Evolutionary conservation across 2,329 filamentous ascomycete genomes (phyloP), one percentile per base, ranked within the genome.

Genomic region (Ophiostoma sp.): DNA sequence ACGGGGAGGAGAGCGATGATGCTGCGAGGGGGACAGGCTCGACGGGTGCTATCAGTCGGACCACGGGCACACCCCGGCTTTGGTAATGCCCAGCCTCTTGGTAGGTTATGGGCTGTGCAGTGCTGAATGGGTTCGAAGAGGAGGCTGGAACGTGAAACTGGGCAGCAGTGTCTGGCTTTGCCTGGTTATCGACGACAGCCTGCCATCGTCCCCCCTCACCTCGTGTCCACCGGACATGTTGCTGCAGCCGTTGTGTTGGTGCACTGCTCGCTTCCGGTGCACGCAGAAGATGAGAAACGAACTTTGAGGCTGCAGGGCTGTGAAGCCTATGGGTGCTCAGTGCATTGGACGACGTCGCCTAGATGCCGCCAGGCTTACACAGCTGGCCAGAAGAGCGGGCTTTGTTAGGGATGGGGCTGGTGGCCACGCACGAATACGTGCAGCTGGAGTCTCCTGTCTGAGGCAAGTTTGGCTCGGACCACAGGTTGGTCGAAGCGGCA

Each of bases 31-130:
- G 66, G 4, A 45, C 38, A 5, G 71, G 69, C n/a, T 68, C 64
- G 18, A 72, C 69, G 1, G 71, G 70, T 8, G 64, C 68, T 70
- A 72, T 67, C 5, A 72, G 70, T 36, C 70, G 63, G 1, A 62
- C 41, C 12, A 70, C 38, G 3, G 42, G 16, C 2, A 67, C 27
- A 27, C 27, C 52, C n/a, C 47, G 52, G 8, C 66, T 64, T 5
- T 44, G 64, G n/a, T n/a, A 27, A 45, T 27, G n/a, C 8, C 5
- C 27, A 8, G 44, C 27, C 8, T 65, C 6, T 4, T 5, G 38
- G 7, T 7, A 1, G 14, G 7, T 1, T 62, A 7, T 18, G 16
- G 60, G 1, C 27, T 60, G 55, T 60, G 27, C 2, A 27, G 27
- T 27, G 27, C 27, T 27, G 2, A 27, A 27, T 27, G 27, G 1